phyloP scores from a whole-genome alignment of 371 early-diverging fungal genomes.

The Mucor mucedo region DNA sequence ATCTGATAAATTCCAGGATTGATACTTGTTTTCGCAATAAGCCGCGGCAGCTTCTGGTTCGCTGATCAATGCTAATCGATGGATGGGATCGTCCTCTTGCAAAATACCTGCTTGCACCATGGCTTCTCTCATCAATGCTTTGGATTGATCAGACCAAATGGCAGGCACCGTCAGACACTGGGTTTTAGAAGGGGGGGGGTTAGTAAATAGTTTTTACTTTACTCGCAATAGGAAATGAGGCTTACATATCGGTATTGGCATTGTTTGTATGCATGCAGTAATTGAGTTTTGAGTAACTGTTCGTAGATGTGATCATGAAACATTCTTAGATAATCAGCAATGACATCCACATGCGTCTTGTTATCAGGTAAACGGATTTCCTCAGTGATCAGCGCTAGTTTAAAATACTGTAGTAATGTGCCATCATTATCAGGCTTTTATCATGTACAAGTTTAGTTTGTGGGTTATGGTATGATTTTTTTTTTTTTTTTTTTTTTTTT shows the following conservation, averaged over 20 bases:
- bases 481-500: not conserved
- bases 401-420: conserved; percentile 30
- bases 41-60: conserved; percentile 60
- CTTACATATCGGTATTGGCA: conserved; percentile 52
- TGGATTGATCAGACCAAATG: conserved; percentile 58
- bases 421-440: conserved; percentile 26
- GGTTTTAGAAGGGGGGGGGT: not conserved
- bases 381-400: conserved; percentile 20
- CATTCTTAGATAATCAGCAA: conserved; percentile 57
- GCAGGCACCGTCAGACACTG: conserved; percentile 57
- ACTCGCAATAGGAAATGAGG: not conserved
- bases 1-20: conserved; percentile 46
- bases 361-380: conserved; percentile 42
- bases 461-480: not conserved
- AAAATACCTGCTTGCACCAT: conserved; percentile 51
- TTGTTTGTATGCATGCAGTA: conserved; percentile 35
- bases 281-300: conserved; percentile 52
- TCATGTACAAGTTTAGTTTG: not conserved
- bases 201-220: no score
- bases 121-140: conserved; percentile 53
- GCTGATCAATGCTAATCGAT: conserved; percentile 49
- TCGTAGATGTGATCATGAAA: conserved; percentile 59
- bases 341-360: conserved; percentile 56
- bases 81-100: conserved; percentile 39
- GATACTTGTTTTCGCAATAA: conserved; percentile 52